These are phyloP conservation scores for Moesziomyces sp. DNA, from an alignment of 1,284 basidiomycete species.

Conservation along the genomic window DNA sequence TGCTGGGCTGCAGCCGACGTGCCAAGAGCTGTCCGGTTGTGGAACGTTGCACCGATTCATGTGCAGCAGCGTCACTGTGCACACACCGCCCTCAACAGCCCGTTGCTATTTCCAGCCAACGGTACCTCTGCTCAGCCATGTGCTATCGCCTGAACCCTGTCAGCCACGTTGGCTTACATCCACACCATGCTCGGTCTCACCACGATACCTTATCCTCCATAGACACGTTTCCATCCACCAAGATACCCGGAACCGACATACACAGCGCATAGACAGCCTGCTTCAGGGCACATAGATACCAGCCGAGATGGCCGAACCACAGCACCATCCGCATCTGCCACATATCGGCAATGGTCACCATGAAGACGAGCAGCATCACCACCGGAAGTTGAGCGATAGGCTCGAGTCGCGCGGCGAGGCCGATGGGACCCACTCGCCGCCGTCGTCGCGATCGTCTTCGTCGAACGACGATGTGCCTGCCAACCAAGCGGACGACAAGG, in stretches of 20 bases:
- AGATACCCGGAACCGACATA: not conserved
- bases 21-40: not conserved
- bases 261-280: not conserved
- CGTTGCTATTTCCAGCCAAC: not conserved
- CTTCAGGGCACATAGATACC: not conserved
- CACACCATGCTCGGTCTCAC: not conserved
- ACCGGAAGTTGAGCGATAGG: conserved; percentile 18
- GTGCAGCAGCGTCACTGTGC: not conserved
- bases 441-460: conserved; percentile 21
- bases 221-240: not conserved
- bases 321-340: conserved; percentile 5
- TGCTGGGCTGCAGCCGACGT: not conserved
- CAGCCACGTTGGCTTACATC: not conserved
- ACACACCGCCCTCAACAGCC: too few species aligned
- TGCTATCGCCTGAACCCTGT: not conserved
- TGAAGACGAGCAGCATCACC: conserved; percentile 2
- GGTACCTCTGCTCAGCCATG: not conserved
- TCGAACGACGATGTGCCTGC: conserved; percentile 3
- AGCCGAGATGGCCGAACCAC: conserved; percentile 7
- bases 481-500: not conserved
- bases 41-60: not conserved
- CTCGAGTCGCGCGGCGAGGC: conserved; percentile 4
- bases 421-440: conserved; percentile 13
- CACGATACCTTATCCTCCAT: not conserved
- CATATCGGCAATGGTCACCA: conserved; percentile 6